phyloP scores from a whole-genome alignment of 805 yeast species.

The Zygotorulaspora danielsina region DNA sequence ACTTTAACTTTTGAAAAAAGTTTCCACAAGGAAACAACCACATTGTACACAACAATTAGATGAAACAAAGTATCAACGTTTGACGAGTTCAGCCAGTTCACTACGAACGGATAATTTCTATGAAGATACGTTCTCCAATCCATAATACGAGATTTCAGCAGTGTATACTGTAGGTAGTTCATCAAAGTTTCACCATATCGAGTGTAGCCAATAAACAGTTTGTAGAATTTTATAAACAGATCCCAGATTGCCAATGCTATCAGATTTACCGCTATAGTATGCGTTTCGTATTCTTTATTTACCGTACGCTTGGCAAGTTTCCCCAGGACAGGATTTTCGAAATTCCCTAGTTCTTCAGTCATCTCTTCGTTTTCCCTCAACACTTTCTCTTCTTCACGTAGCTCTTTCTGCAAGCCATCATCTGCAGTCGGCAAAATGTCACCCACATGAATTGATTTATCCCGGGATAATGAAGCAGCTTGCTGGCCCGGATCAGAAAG shows the following conservation, averaged over 20 bases:
- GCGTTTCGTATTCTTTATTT: conserved; percentile 41
- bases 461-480: conserved; percentile 1
- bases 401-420: not conserved
- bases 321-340: conserved; percentile 31
- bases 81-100: conserved; percentile 16
- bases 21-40: conserved; percentile 30
- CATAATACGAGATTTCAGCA: conserved; percentile 18
- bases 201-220: conserved; percentile 20
- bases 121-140: conserved; percentile 8
- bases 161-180: conserved; percentile 16
- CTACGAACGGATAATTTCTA: conserved; percentile 9
- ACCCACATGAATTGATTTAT: conserved; percentile 1
- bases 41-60: conserved; percentile 31
- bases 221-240: conserved; percentile 23
- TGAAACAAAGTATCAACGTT: conserved; percentile 28
- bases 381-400: not conserved
- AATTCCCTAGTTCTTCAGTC: conserved; percentile 20
- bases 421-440: not conserved
- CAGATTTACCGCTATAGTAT: conserved; percentile 35
- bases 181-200: conserved; percentile 13
- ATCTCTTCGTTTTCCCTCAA: not conserved
- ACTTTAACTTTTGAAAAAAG: conserved; percentile 32
- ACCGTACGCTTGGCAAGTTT: conserved; percentile 36
- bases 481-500: conserved; percentile 11
- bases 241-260: conserved; percentile 32